phyloP scores from a whole-genome alignment of 208 protist species.

The Acanthamoeba healyi region DNA sequence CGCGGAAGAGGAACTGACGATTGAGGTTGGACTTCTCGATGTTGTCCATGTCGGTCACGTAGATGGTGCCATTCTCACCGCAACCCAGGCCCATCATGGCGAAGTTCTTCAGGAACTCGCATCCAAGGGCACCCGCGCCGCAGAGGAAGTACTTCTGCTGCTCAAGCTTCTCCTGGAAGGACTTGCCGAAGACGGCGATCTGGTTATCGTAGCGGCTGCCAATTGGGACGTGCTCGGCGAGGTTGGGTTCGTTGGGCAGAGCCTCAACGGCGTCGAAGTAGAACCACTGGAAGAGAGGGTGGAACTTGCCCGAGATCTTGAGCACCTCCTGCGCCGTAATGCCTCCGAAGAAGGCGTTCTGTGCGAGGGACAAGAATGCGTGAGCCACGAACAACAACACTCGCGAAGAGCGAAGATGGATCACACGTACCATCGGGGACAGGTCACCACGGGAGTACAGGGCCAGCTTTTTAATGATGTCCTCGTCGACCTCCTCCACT shows the following conservation, averaged over 20 bases:
- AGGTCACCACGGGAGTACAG: conserved; percentile 83
- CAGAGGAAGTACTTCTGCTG: conserved; percentile 93
- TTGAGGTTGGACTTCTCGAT: conserved; percentile 99
- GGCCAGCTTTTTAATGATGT: conserved; percentile 83
- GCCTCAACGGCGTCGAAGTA: conserved; percentile 97
- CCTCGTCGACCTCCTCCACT: conserved; percentile 85
- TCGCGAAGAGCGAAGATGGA: too few species aligned
- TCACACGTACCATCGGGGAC: conserved; percentile 71
- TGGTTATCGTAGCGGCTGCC: conserved; percentile 95
- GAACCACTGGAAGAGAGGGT: conserved; percentile 93
- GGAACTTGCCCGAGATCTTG: conserved; percentile 97
- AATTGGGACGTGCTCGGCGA: conserved; percentile 91
- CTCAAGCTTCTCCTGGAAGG: conserved; percentile 93
- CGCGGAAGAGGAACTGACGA: conserved; percentile 99
- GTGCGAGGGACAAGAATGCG: conserved; percentile 83
- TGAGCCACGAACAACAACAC: too few species aligned
- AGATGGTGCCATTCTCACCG: conserved; percentile 85
- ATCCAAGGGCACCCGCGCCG: conserved; percentile 85
- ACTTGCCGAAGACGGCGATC: conserved; percentile 95
- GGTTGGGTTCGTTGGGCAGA: conserved; percentile 90
- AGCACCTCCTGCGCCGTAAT: conserved; percentile 97
- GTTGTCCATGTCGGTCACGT: conserved; percentile 99
- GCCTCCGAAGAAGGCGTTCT: conserved; percentile 90
- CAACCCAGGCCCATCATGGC: conserved; percentile 97
- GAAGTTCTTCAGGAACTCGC: conserved; percentile 82